Conservation (phyloP, 2,329 filamentous ascomycete species). For the Aureobasidium zeae region DNA sequence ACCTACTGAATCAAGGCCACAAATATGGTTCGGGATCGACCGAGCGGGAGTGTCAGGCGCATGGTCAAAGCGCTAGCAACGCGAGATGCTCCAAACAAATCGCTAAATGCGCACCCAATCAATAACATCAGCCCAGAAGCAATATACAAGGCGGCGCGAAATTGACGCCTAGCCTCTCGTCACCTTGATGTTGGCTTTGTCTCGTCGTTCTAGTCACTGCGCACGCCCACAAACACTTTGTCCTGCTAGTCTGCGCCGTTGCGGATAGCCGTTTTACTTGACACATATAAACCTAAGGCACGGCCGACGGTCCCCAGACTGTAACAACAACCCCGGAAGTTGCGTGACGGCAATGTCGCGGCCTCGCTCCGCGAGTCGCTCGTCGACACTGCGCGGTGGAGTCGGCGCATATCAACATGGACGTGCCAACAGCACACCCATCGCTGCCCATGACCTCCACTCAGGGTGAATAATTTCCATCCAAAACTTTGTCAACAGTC, state of each 20-base stretch:
- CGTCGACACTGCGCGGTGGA: neutral
- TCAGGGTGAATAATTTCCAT: neutral
- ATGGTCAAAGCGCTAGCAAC: neutral
- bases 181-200: conserved; percentile 3
- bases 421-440: conserved; percentile 7
- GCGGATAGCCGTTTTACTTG: conserved; percentile 12
- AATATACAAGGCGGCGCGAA: conserved; percentile 9
- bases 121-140: conserved; percentile 6
- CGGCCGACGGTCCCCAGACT: conserved; percentile 5
- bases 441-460: conserved; percentile 1
- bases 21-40: conserved; percentile 3
- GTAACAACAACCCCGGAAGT: neutral
- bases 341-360: conserved; percentile 3
- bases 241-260: conserved; percentile 5
- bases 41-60: conserved; percentile 1
- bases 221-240: conserved; percentile 1
- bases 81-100: neutral
- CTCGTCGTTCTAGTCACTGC: neutral
- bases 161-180: conserved; percentile 1
- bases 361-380: neutral
- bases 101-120: conserved; percentile 6
- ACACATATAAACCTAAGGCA: conserved; percentile 14
- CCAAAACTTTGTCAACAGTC: neutral
- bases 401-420: conserved; percentile 6
- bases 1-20: too few species aligned